Conservation (phyloP, 129 eudicot genomes). For the Mikania micrantha region DNA sequence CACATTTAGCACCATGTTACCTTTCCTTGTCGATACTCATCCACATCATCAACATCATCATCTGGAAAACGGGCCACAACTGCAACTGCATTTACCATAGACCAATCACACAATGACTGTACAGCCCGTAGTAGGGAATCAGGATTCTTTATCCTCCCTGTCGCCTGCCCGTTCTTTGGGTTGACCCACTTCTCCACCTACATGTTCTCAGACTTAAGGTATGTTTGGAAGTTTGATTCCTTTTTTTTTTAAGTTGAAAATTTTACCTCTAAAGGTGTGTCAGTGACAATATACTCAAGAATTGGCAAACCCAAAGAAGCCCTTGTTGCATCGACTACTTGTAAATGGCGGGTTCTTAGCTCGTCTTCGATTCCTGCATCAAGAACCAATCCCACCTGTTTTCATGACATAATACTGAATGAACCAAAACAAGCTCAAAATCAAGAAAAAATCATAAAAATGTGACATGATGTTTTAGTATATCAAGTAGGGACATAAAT, state of each 20-base stretch:
- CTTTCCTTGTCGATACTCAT: slow-evolving; percentile 82
- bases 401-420: slow-evolving; percentile 18
- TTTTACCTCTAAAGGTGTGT: slow-evolving; percentile 57
- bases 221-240: background rate
- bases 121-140: slow-evolving; percentile 89
- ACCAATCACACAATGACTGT: slow-evolving; percentile 34
- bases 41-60: slow-evolving; percentile 70
- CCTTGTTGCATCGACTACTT: slow-evolving; percentile 89
- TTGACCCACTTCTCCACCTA: slow-evolving; percentile 91
- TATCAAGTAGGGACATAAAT: background rate
- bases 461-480: background rate
- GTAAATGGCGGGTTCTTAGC: slow-evolving; percentile 75
- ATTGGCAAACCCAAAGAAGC: slow-evolving; percentile 98
- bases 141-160: slow-evolving; percentile 83
- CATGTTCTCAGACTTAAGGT: slow-evolving; percentile 5
- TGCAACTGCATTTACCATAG: slow-evolving; percentile 77
- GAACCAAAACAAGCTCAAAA: background rate
- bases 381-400: slow-evolving; percentile 90
- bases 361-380: slow-evolving; percentile 92
- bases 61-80: slow-evolving; percentile 97
- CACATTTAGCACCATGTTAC: slow-evolving; percentile 26
- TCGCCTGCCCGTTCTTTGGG: slow-evolving; percentile 68
- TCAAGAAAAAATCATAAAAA: background rate
- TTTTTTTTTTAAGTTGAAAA: background rate
- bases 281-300: slow-evolving; percentile 74